Percentiles rank a stretch among this genome's conserved stretches.
phyloP scores from a whole-genome alignment of 371 early-diverging fungal species.

The Mucor sp. region DNA sequence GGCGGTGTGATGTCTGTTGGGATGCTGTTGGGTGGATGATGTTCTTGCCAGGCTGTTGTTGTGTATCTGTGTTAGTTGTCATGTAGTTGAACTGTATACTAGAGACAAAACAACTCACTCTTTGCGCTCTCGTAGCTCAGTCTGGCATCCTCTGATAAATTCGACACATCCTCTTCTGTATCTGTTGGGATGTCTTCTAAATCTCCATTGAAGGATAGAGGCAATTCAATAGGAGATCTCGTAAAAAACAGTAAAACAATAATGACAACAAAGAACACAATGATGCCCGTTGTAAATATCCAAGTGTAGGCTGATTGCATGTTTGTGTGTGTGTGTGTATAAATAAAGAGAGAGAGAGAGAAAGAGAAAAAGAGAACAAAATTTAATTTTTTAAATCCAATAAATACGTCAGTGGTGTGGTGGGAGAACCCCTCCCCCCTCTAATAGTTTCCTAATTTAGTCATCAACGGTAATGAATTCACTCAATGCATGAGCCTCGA shows the following conservation, averaged over 20 bases:
- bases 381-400: neutral
- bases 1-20: conserved; percentile 67
- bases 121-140: conserved; percentile 49
- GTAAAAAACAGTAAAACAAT: conserved; percentile 44
- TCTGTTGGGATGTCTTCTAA: conserved; percentile 40
- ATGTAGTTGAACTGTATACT: too few relatives aligned
- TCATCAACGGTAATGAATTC: conserved; percentile 3
- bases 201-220: conserved; percentile 28
- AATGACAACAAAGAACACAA: conserved; percentile 37
- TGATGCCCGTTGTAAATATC: conserved; percentile 36
- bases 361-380: neutral
- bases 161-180: conserved; percentile 36
- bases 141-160: conserved; percentile 45
- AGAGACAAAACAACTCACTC: conserved; percentile 20
- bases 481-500: conserved; percentile 12
- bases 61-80: neutral
- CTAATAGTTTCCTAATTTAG: neutral
- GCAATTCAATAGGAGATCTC: conserved; percentile 34
- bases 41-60: conserved; percentile 18
- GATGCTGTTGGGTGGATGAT: conserved; percentile 62
- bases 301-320: conserved; percentile 2
- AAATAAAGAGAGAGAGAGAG: neutral
- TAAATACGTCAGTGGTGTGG: neutral
- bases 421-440: neutral
- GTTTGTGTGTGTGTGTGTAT: neutral